Evolutionary conservation across 2,329 filamentous ascomycete species (phyloP).

Genomic region (Trichoderma sp.): DNA sequence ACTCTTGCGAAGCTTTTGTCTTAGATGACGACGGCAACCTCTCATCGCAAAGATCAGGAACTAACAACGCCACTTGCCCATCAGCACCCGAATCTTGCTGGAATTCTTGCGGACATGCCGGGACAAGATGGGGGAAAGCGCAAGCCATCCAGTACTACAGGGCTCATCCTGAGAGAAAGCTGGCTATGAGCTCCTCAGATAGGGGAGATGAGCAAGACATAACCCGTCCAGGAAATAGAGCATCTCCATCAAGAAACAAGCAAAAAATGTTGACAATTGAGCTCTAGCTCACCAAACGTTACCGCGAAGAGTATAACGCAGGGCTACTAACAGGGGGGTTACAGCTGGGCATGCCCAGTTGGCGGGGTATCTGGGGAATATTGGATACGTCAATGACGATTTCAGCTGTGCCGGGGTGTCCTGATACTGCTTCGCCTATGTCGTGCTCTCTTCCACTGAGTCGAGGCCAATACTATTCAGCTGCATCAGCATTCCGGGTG

Average conservation of each 20-base stretch:
- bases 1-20: slow-evolving; percentile 16
- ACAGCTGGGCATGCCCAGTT: neutral
- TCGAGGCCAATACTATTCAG: neutral
- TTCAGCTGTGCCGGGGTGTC: slow-evolving; percentile 16
- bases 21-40: slow-evolving; percentile 13
- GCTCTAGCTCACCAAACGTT: neutral
- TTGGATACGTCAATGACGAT: neutral
- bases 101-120: neutral
- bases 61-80: slow-evolving; percentile 8
- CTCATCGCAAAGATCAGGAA: neutral
- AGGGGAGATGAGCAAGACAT: neutral
- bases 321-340: neutral
- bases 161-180: neutral
- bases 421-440: neutral
- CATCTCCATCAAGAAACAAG: neutral
- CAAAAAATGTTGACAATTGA: neutral
- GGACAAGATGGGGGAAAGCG: neutral
- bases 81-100: neutral
- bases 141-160: neutral
- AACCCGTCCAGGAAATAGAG: neutral
- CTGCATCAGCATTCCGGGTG: slow-evolving; percentile 7
- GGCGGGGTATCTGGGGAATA: neutral
- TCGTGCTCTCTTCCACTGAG: neutral
- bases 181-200: neutral
- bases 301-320: neutral